phyloP scores from a whole-genome alignment of 495 filamentous ascomycete species.

The Lepraria neglecta region DNA sequence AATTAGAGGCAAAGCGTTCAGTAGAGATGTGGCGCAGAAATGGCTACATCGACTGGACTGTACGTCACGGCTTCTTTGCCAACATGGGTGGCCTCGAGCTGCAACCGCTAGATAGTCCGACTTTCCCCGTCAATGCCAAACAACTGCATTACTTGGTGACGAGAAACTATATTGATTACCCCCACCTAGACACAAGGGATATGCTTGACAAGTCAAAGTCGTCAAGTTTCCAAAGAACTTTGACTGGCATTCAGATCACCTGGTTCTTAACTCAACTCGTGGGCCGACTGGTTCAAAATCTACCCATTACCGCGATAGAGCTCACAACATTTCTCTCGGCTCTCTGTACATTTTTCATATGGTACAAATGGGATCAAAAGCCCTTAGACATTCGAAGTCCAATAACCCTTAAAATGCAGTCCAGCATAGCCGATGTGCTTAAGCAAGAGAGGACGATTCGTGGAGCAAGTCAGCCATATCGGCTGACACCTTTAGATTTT shows the following conservation, averaged over 20 bases:
- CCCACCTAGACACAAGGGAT: conserved; percentile 12
- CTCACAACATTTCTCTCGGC: conserved; percentile 30
- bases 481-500: conserved; percentile 33
- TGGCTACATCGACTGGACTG: conserved; percentile 28
- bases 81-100: conserved; percentile 37
- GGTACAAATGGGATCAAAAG: conserved; percentile 34
- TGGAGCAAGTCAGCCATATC: not conserved
- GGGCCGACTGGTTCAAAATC: conserved; percentile 16
- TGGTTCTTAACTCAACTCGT: conserved; percentile 31
- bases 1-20: conserved; percentile 31
- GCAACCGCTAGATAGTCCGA: conserved; percentile 2
- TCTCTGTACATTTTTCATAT: conserved; percentile 26
- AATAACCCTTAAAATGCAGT: conserved; percentile 16
- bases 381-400: conserved; percentile 28
- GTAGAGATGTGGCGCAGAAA: conserved; percentile 19
- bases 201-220: conserved; percentile 25
- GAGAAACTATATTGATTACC: conserved; percentile 19
- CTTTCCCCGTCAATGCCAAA: conserved; percentile 25
- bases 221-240: conserved; percentile 27
- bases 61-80: conserved; percentile 32
- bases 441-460: conserved; percentile 5
- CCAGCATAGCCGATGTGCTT: conserved; percentile 26
- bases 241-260: conserved; percentile 30
- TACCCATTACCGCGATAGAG: conserved; percentile 32
- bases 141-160: conserved; percentile 26